A percentile compares a stretch with the other conserved stretches of the same genome.
phyloP scores from a whole-genome alignment of 2,329 filamentous ascomycete genomes.

The Colletotrichum spinosum region DNA sequence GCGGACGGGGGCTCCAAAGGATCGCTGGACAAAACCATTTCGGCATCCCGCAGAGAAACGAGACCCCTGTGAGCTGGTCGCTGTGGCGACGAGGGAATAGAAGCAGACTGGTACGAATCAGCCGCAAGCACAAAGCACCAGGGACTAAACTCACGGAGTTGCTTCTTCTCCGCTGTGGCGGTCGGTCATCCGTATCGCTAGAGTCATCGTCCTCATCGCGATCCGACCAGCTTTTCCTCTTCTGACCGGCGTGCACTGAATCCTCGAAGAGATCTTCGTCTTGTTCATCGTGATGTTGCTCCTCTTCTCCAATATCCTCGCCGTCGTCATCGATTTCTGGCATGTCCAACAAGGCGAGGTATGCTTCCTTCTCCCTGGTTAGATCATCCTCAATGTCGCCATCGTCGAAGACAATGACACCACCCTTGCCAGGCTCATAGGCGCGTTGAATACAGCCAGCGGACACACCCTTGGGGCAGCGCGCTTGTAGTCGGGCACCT shows the following conservation, averaged over 20 bases:
- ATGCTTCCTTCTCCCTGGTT: constrained; percentile 79
- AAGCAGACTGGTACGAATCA: constrained; percentile 63
- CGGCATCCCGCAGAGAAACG: constrained; percentile 63
- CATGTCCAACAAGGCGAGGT: constrained; percentile 89
- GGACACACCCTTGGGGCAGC: constrained; percentile 74
- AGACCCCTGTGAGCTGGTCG: constrained; percentile 71
- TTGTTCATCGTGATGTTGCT: constrained; percentile 68
- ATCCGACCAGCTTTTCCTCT: constrained; percentile 84
- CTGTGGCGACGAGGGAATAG: constrained; percentile 74
- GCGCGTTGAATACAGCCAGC: constrained; percentile 77
- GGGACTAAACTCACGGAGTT: constrained; percentile 75
- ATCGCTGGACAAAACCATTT: constrained; percentile 60
- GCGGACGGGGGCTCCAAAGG: constrained; percentile 66
- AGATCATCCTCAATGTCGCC: constrained; percentile 93
- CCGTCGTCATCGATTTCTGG: constrained; percentile 85
- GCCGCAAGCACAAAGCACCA: not conserved
- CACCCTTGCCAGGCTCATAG: constrained; percentile 84
- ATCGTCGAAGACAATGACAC: constrained; percentile 94
- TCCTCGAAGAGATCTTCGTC: constrained; percentile 56
- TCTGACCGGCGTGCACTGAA: constrained; percentile 65
- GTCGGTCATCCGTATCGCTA: constrained; percentile 80
- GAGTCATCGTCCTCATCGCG: constrained; percentile 73
- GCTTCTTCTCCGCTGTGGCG: constrained; percentile 83
- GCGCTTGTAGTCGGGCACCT: constrained; percentile 58
- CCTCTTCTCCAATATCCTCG: constrained; percentile 67